Evolutionary conservation across 352 stramenopile species (phyloP).

Genomic region (Globisporangium uncinulatum): DNA sequence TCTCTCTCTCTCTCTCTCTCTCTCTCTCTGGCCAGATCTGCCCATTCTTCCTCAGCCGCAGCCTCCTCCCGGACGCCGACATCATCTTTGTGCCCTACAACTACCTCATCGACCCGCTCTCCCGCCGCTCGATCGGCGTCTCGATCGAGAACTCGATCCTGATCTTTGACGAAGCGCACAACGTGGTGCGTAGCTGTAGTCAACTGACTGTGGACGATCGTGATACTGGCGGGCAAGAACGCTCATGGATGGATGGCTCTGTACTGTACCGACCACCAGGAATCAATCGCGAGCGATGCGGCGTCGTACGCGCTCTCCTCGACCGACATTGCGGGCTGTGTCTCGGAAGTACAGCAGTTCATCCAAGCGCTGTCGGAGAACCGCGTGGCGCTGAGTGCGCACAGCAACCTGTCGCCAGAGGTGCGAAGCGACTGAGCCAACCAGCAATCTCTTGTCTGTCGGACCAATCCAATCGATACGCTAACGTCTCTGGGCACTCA

Average conservation of each 20-base stretch:
- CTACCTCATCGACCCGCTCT: conserved; percentile 97
- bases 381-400: conserved; percentile 38
- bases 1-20: too few species aligned
- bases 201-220: not conserved
- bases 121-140: conserved; percentile 89
- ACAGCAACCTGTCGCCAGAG: conserved; percentile 58
- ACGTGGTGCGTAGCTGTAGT: conserved; percentile 88
- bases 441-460: too few species aligned
- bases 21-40: conserved; percentile 75
- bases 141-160: conserved; percentile 95
- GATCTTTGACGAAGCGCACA: conserved; percentile 99
- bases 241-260: too few species aligned
- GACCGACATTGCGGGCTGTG: conserved; percentile 90
- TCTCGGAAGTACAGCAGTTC: conserved; percentile 91
- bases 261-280: conserved; percentile 20
- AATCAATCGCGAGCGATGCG: conserved; percentile 90
- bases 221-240: not conserved
- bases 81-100: conserved; percentile 99
- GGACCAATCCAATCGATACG: too few species aligned
- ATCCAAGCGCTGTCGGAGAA: conserved; percentile 59
- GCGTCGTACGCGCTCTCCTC: conserved; percentile 96
- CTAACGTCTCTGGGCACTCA: too few species aligned
- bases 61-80: conserved; percentile 90
- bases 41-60: conserved; percentile 96
- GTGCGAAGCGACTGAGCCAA: conserved; percentile 15